phyloP scores from a whole-genome alignment of 352 stramenopile species.

The Aphanomyces cochlioides region DNA sequence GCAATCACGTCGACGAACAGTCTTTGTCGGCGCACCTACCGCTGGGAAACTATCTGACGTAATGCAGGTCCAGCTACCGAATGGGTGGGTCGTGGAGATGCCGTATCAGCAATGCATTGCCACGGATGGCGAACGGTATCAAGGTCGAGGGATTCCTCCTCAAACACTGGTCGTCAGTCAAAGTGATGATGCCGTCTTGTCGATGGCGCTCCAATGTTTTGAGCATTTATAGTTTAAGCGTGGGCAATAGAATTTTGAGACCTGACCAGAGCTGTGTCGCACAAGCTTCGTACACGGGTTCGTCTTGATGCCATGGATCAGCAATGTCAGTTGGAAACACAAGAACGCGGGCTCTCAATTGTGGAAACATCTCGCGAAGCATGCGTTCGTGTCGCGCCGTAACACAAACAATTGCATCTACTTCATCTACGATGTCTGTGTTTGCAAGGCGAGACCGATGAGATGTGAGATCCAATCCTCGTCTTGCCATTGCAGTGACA shows the following conservation, averaged over 20 bases:
- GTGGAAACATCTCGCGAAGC: slow-evolving; percentile 2
- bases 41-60: slow-evolving; percentile 63
- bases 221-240: not conserved
- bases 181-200: too few relatives aligned
- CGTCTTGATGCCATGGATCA: slow-evolving; percentile 28
- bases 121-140: slow-evolving; percentile 39
- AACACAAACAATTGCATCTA: slow-evolving; percentile 18
- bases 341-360: not conserved
- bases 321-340: slow-evolving; percentile 12
- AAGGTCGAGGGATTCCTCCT: not conserved
- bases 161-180: too few relatives aligned
- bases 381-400: slow-evolving; percentile 1
- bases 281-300: slow-evolving; percentile 11
- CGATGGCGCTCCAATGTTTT: not conserved
- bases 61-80: slow-evolving; percentile 63
- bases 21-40: slow-evolving; percentile 51
- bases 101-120: slow-evolving; percentile 70
- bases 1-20: slow-evolving; percentile 58
- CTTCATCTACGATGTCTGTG: slow-evolving; percentile 7
- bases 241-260: not conserved
- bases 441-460: slow-evolving; percentile 15
- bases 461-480: slow-evolving; percentile 5
- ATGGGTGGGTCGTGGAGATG: slow-evolving; percentile 80
- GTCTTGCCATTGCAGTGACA: slow-evolving; percentile 5
- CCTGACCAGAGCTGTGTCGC: not conserved